Conservation (phyloP, 768 basidiomycete species). For the Porphyrellus cyaneotinctus region DNA sequence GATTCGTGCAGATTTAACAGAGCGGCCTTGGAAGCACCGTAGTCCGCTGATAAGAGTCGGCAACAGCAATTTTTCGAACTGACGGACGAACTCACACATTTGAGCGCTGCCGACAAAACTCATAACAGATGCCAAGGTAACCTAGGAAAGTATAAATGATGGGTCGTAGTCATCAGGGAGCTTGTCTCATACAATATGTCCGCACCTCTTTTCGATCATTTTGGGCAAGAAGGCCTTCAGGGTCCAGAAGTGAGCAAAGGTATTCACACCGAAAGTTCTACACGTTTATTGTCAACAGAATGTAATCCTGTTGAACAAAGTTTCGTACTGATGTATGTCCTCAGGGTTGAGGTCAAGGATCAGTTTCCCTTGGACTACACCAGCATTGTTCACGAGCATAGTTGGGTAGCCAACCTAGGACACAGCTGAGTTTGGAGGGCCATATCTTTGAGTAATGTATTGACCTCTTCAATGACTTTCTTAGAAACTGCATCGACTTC, state of each 20-base stretch:
- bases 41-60: constrained; percentile 60
- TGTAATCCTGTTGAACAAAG: constrained; percentile 36
- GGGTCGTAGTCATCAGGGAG: neutral
- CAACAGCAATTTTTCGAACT: neutral
- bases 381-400: constrained; percentile 91
- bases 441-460: constrained; percentile 2
- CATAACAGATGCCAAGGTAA: constrained; percentile 75
- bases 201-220: constrained; percentile 71
- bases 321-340: constrained; percentile 81
- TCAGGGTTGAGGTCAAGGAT: constrained; percentile 73
- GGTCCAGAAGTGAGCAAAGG: constrained; percentile 86
- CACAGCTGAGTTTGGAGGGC: neutral
- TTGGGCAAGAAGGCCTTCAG: constrained; percentile 89
- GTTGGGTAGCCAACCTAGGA: constrained; percentile 81
- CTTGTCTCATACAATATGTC: constrained; percentile 71
- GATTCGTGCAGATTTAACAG: constrained; percentile 75
- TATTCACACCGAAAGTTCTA: constrained; percentile 90
- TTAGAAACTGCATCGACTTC: constrained; percentile 76
- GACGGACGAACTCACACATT: constrained; percentile 53
- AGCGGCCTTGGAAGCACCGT: constrained; percentile 92
- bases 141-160: constrained; percentile 37
- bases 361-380: constrained; percentile 85
- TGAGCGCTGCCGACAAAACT: constrained; percentile 69
- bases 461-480: constrained; percentile 73
- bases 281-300: neutral